Percentiles rank a stretch among this genome's conserved stretches.
Evolutionary conservation across 192 early-diverging fungal species (phyloP).

Genomic region (Backusella macrospora): DNA sequence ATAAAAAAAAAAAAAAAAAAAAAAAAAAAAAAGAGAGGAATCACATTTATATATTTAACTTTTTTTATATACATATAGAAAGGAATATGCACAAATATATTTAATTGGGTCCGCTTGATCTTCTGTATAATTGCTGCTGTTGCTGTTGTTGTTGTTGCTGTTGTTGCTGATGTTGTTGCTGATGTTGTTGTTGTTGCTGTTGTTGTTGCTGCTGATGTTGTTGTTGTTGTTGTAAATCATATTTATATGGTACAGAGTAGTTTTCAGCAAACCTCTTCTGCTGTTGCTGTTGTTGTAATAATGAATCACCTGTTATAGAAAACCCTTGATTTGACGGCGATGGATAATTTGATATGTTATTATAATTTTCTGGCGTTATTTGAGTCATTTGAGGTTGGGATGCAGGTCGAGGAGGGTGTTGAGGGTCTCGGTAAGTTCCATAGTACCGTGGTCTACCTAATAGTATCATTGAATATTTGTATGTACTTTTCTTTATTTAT

Average conservation of each 20-base stretch:
- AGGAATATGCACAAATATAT: neutral
- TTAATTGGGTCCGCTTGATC: constrained; percentile 18
- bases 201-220: neutral
- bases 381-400: neutral
- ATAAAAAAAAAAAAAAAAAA: neutral
- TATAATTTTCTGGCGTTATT: neutral
- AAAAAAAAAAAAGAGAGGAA: neutral
- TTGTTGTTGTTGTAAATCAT: neutral
- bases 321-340: neutral
- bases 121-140: constrained; percentile 4
- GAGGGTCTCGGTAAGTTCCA: neutral
- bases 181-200: neutral
- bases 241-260: neutral
- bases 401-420: neutral
- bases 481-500: no score
- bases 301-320: constrained; percentile 7
- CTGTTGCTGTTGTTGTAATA: constrained; percentile 6
- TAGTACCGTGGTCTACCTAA: neutral
- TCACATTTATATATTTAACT: neutral
- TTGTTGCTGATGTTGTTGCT: neutral
- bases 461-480: neutral
- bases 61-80: neutral
- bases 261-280: neutral
- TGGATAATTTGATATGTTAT: neutral
- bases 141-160: neutral